Conservation (phyloP, 2,329 filamentous ascomycete species). For the Diplodia intermedia region DNA sequence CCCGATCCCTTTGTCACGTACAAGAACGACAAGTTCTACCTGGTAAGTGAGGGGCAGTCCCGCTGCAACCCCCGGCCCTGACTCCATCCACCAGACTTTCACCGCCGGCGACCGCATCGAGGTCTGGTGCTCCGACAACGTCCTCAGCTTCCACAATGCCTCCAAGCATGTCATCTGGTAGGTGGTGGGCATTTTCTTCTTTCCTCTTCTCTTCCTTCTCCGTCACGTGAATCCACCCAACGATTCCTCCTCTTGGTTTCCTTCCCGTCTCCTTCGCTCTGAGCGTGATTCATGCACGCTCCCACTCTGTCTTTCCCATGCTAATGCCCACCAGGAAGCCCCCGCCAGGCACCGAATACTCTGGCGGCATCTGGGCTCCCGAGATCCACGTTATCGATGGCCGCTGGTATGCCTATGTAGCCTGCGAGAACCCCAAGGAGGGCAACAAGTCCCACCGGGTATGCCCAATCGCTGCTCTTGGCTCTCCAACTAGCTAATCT, state of each 20-base stretch:
- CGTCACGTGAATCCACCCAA: constrained; percentile 10
- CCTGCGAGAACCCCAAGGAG: constrained; percentile 49
- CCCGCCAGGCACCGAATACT: constrained; percentile 52
- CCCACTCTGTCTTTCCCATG: neutral
- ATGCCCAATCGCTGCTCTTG: neutral
- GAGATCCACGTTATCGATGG: constrained; percentile 60
- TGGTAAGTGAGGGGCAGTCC: constrained; percentile 40
- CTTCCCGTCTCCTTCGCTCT: neutral
- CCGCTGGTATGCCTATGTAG: constrained; percentile 63
- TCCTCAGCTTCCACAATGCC: constrained; percentile 50
- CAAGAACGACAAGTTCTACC: constrained; percentile 53
- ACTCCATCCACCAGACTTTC: constrained; percentile 44
- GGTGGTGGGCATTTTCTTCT: constrained; percentile 28
- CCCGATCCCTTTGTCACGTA: constrained; percentile 55
- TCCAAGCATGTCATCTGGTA: constrained; percentile 51
- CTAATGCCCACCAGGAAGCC: constrained; percentile 46
- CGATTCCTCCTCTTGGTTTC: neutral
- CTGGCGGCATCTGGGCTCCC: constrained; percentile 61
- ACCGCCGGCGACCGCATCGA: constrained; percentile 55
- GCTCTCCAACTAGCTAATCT: neutral
- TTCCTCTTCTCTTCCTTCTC: neutral
- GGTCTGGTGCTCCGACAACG: constrained; percentile 51
- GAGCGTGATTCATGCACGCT: constrained; percentile 11
- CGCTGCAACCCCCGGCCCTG: neutral
- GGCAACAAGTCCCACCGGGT: constrained; percentile 53